Evolutionary conservation across 306 rosid species (phyloP).

Genomic region (Medicago truncatula): DNA sequence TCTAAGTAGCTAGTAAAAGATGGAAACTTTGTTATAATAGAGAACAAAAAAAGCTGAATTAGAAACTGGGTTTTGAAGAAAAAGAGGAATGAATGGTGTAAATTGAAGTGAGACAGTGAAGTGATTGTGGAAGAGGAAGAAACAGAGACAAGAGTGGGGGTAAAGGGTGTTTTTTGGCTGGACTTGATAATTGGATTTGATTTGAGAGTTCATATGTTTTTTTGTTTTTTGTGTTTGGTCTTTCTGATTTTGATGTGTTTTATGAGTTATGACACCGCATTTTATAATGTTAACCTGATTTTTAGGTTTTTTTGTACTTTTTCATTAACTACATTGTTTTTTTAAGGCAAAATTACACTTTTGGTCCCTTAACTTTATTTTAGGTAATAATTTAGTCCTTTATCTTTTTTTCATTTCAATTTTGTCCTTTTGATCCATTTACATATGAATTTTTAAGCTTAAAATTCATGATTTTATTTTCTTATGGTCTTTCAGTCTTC

Average conservation of each 20-base stretch:
- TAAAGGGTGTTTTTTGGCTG: constrained; percentile 37
- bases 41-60: background rate
- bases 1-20: constrained; percentile 36
- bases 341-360: too few relatives aligned
- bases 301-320: background rate
- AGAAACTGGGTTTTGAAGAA: constrained; percentile 37
- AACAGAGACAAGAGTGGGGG: constrained; percentile 45
- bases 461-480: too few relatives aligned
- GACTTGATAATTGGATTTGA: constrained; percentile 46
- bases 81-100: too few relatives aligned
- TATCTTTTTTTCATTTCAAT: too few relatives aligned
- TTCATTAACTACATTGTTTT: too few relatives aligned
- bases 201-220: constrained; percentile 15
- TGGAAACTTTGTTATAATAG: constrained; percentile 24
- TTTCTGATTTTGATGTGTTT: constrained; percentile 20
- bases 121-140: constrained; percentile 41
- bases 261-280: background rate
- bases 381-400: too few relatives aligned
- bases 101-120: background rate
- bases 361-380: too few relatives aligned
- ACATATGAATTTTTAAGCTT: too few relatives aligned
- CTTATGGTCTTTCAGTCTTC: too few relatives aligned
- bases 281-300: constrained; percentile 23
- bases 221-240: constrained; percentile 21
- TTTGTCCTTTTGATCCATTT: too few relatives aligned